Evolutionary conservation across 2,329 filamentous ascomycete genomes (phyloP).

Genomic region (Lithohypha guttulata): DNA sequence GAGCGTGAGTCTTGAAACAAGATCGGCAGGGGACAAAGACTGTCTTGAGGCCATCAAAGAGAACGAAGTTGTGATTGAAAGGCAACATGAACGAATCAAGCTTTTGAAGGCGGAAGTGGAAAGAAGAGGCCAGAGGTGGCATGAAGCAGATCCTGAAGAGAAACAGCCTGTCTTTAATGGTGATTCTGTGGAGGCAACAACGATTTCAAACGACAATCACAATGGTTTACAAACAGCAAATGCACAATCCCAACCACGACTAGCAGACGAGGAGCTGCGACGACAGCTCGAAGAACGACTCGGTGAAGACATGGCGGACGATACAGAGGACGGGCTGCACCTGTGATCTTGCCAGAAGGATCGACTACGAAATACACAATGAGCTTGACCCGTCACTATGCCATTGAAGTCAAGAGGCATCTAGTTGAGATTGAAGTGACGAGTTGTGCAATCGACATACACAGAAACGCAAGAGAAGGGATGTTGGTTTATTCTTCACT

Average conservation of each 20-base stretch:
- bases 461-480: too few species aligned
- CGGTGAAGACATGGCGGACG: conserved; percentile 23
- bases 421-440: too few species aligned
- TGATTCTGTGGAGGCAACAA: neutral
- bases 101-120: conserved; percentile 47
- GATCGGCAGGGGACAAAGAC: conserved; percentile 35
- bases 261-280: conserved; percentile 35
- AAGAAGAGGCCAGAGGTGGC: conserved; percentile 45
- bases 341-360: conserved; percentile 31
- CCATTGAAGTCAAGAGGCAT: too few species aligned
- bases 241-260: conserved; percentile 11
- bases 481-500: too few species aligned
- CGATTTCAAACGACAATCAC: neutral
- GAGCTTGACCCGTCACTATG: too few species aligned
- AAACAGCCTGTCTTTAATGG: conserved; percentile 12
- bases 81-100: conserved; percentile 45
- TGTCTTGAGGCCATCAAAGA: conserved; percentile 48
- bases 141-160: conserved; percentile 24
- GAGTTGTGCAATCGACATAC: too few species aligned
- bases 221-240: too few species aligned
- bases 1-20: conserved; percentile 22
- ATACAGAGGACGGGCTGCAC: conserved; percentile 35
- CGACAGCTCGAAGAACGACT: conserved; percentile 29
- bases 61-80: conserved; percentile 45
- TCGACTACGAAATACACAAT: too few species aligned